Conservation (phyloP, 1,284 basidiomycete genomes). For the Testicularia cyperi region DNA sequence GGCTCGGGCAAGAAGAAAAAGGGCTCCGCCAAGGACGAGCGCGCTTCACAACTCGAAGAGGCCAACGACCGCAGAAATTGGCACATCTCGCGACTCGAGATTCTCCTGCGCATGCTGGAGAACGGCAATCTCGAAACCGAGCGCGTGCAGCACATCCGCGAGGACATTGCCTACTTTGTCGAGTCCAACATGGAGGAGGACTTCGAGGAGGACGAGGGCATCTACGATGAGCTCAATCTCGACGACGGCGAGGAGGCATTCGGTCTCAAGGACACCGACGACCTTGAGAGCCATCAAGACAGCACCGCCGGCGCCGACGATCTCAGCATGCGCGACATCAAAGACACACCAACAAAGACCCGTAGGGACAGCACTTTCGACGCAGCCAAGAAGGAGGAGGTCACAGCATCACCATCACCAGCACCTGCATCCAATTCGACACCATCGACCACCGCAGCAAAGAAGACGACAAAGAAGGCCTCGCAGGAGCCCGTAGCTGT, state of each 20-base stretch:
- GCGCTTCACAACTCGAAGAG: constrained; percentile 79
- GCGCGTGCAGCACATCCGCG: constrained; percentile 79
- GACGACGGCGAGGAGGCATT: constrained; percentile 78
- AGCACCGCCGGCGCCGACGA: constrained; percentile 62
- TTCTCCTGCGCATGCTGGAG: constrained; percentile 88
- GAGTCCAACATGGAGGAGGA: constrained; percentile 94
- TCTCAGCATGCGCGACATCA: constrained; percentile 23
- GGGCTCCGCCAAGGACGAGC: constrained; percentile 70
- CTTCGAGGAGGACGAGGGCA: constrained; percentile 95
- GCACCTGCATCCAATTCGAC: constrained; percentile 8
- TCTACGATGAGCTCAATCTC: constrained; percentile 96
- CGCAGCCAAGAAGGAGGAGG: constrained; percentile 31
- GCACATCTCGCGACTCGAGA: constrained; percentile 90
- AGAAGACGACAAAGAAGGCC: constrained; percentile 40
- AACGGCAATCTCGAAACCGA: constrained; percentile 87
- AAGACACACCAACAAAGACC: constrained; percentile 29
- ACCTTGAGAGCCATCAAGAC: constrained; percentile 64
- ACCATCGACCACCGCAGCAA: constrained; percentile 12
- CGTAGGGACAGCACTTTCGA: constrained; percentile 18
- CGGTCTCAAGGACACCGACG: constrained; percentile 67
- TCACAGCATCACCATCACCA: constrained; percentile 4
- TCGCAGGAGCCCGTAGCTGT: constrained; percentile 35
- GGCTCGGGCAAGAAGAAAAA: constrained; percentile 71
- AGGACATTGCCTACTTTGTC: constrained; percentile 95
- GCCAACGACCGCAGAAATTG: constrained; percentile 92